phyloP scores from a whole-genome alignment of 139 green algal genomes.

The Trebouxia sp. region DNA sequence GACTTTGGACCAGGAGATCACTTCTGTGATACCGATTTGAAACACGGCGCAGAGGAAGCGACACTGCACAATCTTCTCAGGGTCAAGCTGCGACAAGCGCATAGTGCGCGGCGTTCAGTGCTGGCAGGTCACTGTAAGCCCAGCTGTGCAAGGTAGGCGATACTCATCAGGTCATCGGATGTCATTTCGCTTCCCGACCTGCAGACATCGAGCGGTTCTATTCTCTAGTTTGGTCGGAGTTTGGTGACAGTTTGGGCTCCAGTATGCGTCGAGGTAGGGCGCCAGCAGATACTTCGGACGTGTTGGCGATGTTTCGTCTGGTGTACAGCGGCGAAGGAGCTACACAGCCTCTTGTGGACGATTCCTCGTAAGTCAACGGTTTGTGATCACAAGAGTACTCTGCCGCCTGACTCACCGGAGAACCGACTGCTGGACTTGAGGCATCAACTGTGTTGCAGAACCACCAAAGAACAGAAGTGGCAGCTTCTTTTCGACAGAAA shows the following conservation, averaged over 20 bases:
- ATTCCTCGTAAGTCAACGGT: conserved; percentile 27
- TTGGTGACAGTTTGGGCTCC: conserved; percentile 19
- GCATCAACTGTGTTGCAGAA: conserved; percentile 25
- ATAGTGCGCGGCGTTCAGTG: neutral
- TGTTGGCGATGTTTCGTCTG: conserved; percentile 24
- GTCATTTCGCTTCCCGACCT: conserved; percentile 25
- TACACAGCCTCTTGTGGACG: conserved; percentile 26
- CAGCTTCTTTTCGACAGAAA: conserved; percentile 18
- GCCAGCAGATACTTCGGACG: conserved; percentile 11
- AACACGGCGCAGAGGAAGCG: neutral
- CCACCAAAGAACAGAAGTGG: conserved; percentile 21
- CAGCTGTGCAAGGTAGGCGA: neutral
- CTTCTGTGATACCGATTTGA: neutral
- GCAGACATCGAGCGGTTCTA: conserved; percentile 22
- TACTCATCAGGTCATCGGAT: neutral
- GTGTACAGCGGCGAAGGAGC: conserved; percentile 25
- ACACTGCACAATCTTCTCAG: neutral
- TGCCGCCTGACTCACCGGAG: conserved; percentile 2
- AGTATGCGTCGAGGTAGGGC: conserved; percentile 8
- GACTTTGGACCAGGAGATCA: neutral
- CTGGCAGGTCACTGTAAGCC: neutral
- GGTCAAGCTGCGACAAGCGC: neutral
- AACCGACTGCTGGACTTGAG: conserved; percentile 26
- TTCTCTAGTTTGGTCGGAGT: conserved; percentile 9
- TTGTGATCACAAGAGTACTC: conserved; percentile 22